Base-by-base conservation (phyloP, 495 filamentous ascomycete genomes). In the Hypoxylon trugodes region DNA sequence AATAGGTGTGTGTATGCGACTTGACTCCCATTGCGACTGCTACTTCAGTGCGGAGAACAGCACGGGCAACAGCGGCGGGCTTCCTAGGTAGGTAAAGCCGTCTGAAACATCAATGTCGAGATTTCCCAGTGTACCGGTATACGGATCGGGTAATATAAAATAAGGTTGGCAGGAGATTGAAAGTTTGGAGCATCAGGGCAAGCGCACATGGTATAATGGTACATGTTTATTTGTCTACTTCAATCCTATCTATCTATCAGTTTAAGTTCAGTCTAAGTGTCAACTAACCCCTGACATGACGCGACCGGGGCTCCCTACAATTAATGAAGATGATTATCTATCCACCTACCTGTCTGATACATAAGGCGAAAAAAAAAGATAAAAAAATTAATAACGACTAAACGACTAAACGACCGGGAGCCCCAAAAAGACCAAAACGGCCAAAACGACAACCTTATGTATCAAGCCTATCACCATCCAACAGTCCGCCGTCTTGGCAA, bases 401-500 rank as follows among this genome's bases (percentile, higher is more conserved):
- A 24, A 7, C 10, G 5, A 25, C n/a, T 28, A 28, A 24, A 24
- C 13, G 2, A 2, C 18, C 25, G 30, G 25, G 25, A 2, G 19
- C 24, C n/a, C 8, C 25, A 15, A 15, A 30, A 47, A n/a, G n/a
- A 16, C n/a, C 10, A n/a, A 16, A 16, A 16, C 43, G 24, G 22
- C 42, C 56, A 45, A 45, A 60, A 38, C 43, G 43, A 59, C 30
- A 50, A 16, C 15, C 18, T 51, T 40, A 35, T n/a, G n/a, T n/a
- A n/a, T n/a, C n/a, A n/a, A n/a, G n/a, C 38, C 46, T 58, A 55
- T 58, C 48, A 26, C 47, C 55, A 59, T 59, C 54, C 49, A 37
- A 53, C 46, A 59, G 32, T 37, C 37, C 28, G 36, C 32, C 32
- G 50, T 61, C 63, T 66, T 66, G 63, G 56, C 63, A 46, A 4